A percentile compares a stretch with the other conserved stretches of the same genome.
Conservation (phyloP, 2,329 filamentous ascomycete species). For the Fusarium dlaminii region DNA sequence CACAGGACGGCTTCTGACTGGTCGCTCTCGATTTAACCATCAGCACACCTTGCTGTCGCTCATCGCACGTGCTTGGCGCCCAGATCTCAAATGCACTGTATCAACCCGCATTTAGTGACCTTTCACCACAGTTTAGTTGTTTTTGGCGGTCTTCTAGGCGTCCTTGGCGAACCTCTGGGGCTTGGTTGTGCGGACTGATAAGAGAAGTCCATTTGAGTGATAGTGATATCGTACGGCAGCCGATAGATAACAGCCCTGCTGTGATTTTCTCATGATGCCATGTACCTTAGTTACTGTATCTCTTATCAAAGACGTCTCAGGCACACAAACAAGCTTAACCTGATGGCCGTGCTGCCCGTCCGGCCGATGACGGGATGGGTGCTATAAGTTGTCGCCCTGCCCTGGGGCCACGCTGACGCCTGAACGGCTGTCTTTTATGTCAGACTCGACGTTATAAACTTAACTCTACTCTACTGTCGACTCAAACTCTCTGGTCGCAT, state of each 20-base stretch:
- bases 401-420: constrained; percentile 25
- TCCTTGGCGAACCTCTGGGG: constrained; percentile 14
- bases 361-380: constrained; percentile 6
- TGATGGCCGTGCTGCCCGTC: constrained; percentile 23
- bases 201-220: constrained; percentile 24
- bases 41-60: constrained; percentile 14
- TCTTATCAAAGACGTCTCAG: constrained; percentile 31
- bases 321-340: constrained; percentile 35
- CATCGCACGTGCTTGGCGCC: constrained; percentile 33
- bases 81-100: constrained; percentile 22
- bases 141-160: constrained; percentile 5
- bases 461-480: not conserved
- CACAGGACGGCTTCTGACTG: constrained; percentile 37
- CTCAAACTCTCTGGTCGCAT: not conserved
- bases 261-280: constrained; percentile 31
- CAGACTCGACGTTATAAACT: not conserved
- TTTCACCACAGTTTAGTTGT: constrained; percentile 9
- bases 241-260: constrained; percentile 29
- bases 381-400: constrained; percentile 42
- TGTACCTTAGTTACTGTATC: not conserved
- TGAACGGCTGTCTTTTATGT: constrained; percentile 19
- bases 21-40: constrained; percentile 5
- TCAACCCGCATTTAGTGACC: constrained; percentile 32
- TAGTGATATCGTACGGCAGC: constrained; percentile 26
- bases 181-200: constrained; percentile 24